Evolutionary conservation across 345 rosid genomes (phyloP), one percentile per base, ranked within the genome.

Genomic region (Bruguiera gymnorhiza): DNA sequence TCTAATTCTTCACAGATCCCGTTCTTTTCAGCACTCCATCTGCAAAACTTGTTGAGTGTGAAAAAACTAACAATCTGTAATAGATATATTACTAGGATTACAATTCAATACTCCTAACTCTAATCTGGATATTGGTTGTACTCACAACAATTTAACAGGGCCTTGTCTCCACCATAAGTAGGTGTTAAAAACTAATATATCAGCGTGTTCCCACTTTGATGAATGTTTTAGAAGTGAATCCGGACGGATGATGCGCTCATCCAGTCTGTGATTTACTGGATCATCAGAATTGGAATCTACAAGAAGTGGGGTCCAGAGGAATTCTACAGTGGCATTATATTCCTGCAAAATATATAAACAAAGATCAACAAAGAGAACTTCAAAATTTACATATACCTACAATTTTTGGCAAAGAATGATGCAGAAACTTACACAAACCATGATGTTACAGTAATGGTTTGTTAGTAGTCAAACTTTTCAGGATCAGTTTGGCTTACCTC

Each of bases 111-210:
- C 56, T 66, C 61, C 62, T 8, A 64, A 59, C 36, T 65, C 36
- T 55, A 75, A 72, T 19, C 39, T 23, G 13, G 23, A 57, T 26
- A 32, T 36, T 13, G 21, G 20, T 27, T 4, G 24, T 31, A 82
- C 92, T 82, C 71, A 92, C 99, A 72, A 76, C 54, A 95, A 79
- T 87, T 92, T 95, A 56, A 95, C 88, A 30, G 99, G 89, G 63
- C 85, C 96, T 83, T 90, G 97, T 79, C 99, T 92, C 99, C 99
- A 95, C 99, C 99, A 95, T 83, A 95, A 79, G 80, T 95, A 95
- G 0, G 98, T 78, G 75, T 95, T 95, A 79, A 95, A 95, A 61
- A 95, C 83, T 55, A 95, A 79, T 70, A 92, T 87, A 70, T 95
- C 98, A 43, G 97, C 99, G 62, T 83, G 88, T 78, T 90, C 89